phyloP scores from a whole-genome alignment of 208 protist genomes.

The Crithidia thermophila region DNA sequence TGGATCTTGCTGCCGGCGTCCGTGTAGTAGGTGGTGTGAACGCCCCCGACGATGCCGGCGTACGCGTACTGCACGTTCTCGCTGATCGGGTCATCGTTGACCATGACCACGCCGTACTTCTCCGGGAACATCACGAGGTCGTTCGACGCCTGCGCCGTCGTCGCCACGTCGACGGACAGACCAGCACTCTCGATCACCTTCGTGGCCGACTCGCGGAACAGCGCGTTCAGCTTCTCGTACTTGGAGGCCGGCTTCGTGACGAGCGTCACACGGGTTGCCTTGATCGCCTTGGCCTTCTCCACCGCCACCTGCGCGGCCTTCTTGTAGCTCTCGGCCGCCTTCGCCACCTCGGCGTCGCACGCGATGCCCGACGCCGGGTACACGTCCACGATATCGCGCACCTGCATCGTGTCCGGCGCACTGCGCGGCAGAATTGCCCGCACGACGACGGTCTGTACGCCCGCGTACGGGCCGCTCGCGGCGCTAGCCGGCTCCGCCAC shows the following conservation, averaged over 20 bases:
- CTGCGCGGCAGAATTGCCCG: constrained; percentile 72
- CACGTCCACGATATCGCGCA: constrained; percentile 81
- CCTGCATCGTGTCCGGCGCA: constrained; percentile 51
- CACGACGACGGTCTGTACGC: constrained; percentile 65
- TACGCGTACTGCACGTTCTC: constrained; percentile 77
- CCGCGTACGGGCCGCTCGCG: constrained; percentile 46
- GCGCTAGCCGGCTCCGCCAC: constrained; percentile 44
- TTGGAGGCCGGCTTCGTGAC: constrained; percentile 77
- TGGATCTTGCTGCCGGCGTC: constrained; percentile 53
- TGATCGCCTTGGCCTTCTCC: constrained; percentile 59
- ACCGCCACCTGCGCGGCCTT: constrained; percentile 73
- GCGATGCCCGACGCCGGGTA: constrained; percentile 71
- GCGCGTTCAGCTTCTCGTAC: constrained; percentile 67
- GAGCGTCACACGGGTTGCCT: constrained; percentile 66
- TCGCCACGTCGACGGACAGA: constrained; percentile 51
- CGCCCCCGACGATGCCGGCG: constrained; percentile 72
- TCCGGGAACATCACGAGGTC: constrained; percentile 78
- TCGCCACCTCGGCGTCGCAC: constrained; percentile 45
- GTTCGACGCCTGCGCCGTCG: constrained; percentile 65
- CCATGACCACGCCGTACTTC: constrained; percentile 60
- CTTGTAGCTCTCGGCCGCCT: constrained; percentile 49
- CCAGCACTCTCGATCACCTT: constrained; percentile 65
- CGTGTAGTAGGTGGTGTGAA: constrained; percentile 64
- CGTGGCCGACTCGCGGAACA: constrained; percentile 60
- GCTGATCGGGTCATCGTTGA: constrained; percentile 69